These are phyloP conservation scores for Emergomyces orientalis DNA, from an alignment of 2,329 filamentous ascomycete species.

Conservation along the genomic window DNA sequence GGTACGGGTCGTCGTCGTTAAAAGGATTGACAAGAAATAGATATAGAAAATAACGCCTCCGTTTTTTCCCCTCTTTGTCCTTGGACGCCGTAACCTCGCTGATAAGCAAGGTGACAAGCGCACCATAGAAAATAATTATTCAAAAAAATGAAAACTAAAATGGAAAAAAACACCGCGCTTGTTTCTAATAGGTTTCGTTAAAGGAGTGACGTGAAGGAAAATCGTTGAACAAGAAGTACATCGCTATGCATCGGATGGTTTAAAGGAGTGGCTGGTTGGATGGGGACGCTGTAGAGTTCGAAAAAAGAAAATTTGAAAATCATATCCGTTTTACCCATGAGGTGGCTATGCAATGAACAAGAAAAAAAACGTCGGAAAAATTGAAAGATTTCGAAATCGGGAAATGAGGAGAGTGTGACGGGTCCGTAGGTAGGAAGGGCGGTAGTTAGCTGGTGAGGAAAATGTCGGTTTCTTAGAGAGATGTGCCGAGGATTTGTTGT, in stretches of 20 bases:
- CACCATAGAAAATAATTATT: constrained; percentile 10
- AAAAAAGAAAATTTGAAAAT: constrained; percentile 5
- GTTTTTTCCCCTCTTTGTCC: background rate
- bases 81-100: background rate
- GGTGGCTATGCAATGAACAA: constrained; percentile 2
- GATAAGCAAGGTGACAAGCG: constrained; percentile 14
- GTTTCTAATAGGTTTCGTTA: constrained; percentile 17
- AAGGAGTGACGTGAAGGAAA: constrained; percentile 28
- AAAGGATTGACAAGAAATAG: constrained; percentile 3
- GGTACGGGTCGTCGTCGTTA: background rate
- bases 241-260: constrained; percentile 15
- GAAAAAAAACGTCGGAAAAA: background rate
- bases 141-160: constrained; percentile 8
- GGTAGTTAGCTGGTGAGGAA: background rate
- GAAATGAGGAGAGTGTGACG: background rate
- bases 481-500: background rate
- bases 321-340: background rate
- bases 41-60: constrained; percentile 3
- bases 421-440: background rate
- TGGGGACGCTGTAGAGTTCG: constrained; percentile 1
- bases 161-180: constrained; percentile 17
- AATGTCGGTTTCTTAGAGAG: constrained; percentile 2
- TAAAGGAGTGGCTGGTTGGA: constrained; percentile 15
- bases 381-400: background rate
- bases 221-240: constrained; percentile 15